Evolutionary conservation across 2,329 filamentous ascomycete species (phyloP), one percentile per base, ranked within the genome.

Genomic region (Diaporthe vexans): DNA sequence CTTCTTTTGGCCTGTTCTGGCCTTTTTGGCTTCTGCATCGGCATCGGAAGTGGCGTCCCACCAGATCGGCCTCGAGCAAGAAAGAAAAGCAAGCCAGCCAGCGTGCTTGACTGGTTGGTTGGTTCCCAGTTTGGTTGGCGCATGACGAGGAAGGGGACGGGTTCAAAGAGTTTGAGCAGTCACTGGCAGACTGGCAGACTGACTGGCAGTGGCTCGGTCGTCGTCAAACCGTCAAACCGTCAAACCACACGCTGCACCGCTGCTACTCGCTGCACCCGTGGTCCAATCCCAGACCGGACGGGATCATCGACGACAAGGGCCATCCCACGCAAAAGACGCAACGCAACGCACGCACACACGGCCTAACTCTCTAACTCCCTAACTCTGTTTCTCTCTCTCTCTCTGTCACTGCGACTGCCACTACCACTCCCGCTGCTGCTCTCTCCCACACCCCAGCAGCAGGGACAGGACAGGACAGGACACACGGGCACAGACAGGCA

Each of bases 11-110:
- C 37, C 15, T 40, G 37, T 24, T 29, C 10, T 65, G 19, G 17
- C 40, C 40, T 51, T 43, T 24, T 35, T 37, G 29, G 10, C 13
- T 21, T 59, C 57, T 51, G 59, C 24, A 48, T 65, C 17, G 63
- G 33, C 63, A 54, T n/a, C 48, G 63, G 63, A 51, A 68, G 48
- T 68, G 63, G 63, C 63, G 63, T 68, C 63, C 52, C 63, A 54
- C 63, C 59, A 63, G 59, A 65, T 48, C 59, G 26, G 59, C 29
- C 59, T 43, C 40, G 40, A 13, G 37, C 21, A 40, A 63, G 40
- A 37, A 40, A 19, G 19, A 48, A 51, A 37, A 58, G 58, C 26
- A 24, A 26, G 37, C 37, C 43, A 61, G n/a, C 33, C 43, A 61
- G n/a, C 33, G 37, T 13, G 13, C 52, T 56, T 26, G 29, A 1